phyloP scores from a whole-genome alignment of 257 asterid genomes.

The Paulownia fortunei region DNA sequence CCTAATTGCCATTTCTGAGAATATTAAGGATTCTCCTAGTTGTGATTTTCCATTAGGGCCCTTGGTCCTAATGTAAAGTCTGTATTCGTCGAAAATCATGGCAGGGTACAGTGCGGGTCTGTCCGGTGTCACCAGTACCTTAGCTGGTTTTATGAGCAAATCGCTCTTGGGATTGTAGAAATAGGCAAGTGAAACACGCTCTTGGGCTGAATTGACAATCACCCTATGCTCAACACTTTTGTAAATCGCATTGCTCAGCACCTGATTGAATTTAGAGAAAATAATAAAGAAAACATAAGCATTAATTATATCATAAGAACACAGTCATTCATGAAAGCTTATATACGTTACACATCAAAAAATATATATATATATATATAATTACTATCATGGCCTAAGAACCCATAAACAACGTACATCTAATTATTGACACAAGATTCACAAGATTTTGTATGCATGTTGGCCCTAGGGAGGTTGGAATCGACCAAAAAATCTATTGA shows the following conservation, averaged over 20 bases:
- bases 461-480: no score
- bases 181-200: conserved; percentile 62
- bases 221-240: conserved; percentile 82
- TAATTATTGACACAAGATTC: no score
- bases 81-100: conserved; percentile 67
- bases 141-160: conserved; percentile 54
- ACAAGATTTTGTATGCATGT: no score
- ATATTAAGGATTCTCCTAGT: conserved; percentile 40
- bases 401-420: no score
- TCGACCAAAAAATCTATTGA: no score
- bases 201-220: conserved; percentile 54
- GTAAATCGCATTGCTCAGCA: conserved; percentile 63
- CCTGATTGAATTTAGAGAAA: conserved; percentile 47
- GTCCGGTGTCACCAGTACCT: conserved; percentile 51
- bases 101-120: conserved; percentile 54
- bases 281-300: neutral
- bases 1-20: no score
- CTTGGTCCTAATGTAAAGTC: conserved; percentile 63
- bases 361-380: no score
- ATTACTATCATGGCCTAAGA: no score
- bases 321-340: no score
- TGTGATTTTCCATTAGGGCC: conserved; percentile 79
- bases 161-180: conserved; percentile 71
- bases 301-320: neutral
- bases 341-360: no score